These are phyloP conservation scores for Rhododendron molle DNA, from an alignment of 148 eudicot genomes.

Conservation along the genomic window DNA sequence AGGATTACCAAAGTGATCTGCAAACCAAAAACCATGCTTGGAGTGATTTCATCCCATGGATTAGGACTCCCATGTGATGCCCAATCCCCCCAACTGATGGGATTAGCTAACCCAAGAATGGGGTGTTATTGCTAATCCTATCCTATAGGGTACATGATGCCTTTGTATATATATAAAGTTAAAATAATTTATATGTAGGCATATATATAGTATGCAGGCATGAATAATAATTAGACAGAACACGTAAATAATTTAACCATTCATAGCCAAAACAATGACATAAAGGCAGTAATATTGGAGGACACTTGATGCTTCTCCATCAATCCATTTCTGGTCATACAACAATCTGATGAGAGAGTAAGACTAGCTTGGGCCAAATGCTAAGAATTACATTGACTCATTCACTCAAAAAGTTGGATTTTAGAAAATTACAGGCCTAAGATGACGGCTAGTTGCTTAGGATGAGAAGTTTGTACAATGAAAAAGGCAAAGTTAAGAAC, in stretches of 20 bases:
- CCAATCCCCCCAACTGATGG: too few species aligned
- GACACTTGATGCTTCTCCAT: constrained; percentile 84
- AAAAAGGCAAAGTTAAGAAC: too few species aligned
- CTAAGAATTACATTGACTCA: constrained; percentile 24
- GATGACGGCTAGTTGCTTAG: neutral
- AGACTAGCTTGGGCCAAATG: constrained; percentile 97
- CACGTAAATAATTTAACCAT: constrained; percentile 28
- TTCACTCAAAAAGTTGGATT: neutral
- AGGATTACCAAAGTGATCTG: too few species aligned
- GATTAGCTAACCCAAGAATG: too few species aligned
- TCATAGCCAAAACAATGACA: constrained; percentile 80
- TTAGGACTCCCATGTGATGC: too few species aligned
- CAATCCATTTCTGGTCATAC: constrained; percentile 94
- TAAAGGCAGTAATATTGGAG: constrained; percentile 76
- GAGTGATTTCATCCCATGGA: too few species aligned
- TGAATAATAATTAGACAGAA: neutral
- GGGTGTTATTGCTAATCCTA: too few species aligned
- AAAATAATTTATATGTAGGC: neutral
- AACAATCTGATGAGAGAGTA: constrained; percentile 86
- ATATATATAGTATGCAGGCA: too few species aligned
- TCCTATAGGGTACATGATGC: too few species aligned
- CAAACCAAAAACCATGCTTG: too few species aligned
- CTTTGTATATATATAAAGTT: too few species aligned
- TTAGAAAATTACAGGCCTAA: neutral
- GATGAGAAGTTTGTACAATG: neutral